Conservation (phyloP, 768 basidiomycete species). For the Suillus subalutaceus region DNA sequence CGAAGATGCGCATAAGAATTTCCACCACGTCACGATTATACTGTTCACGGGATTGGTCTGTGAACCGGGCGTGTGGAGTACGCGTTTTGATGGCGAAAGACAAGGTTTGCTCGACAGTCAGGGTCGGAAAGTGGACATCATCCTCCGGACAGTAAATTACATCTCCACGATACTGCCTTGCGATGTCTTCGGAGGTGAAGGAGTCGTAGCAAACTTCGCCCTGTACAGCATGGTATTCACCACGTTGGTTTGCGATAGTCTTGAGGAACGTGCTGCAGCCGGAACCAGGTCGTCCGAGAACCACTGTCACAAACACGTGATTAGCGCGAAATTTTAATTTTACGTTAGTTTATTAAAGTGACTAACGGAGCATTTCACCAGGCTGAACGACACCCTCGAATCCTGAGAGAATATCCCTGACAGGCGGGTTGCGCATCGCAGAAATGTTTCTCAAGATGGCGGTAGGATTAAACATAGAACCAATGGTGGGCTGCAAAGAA, state of each 20-base stretch:
- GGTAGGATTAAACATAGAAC: constrained; percentile 59
- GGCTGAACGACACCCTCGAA: constrained; percentile 61
- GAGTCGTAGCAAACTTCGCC: constrained; percentile 82
- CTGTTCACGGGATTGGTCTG: not conserved
- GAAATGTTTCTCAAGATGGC: constrained; percentile 47
- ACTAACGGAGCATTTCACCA: constrained; percentile 73
- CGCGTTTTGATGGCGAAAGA: constrained; percentile 72
- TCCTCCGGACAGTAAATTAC: constrained; percentile 64
- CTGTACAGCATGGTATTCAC: constrained; percentile 52
- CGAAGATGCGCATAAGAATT: constrained; percentile 70
- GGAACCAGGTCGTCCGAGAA: constrained; percentile 79
- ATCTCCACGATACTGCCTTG: constrained; percentile 75
- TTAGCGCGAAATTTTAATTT: not conserved
- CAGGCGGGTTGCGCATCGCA: constrained; percentile 57
- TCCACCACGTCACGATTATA: constrained; percentile 31
- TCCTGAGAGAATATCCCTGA: constrained; percentile 55
- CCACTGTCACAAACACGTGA: constrained; percentile 37
- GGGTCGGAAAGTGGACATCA: constrained; percentile 80
- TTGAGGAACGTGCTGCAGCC: constrained; percentile 90
- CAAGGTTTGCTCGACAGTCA: constrained; percentile 81
- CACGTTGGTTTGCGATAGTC: constrained; percentile 75
- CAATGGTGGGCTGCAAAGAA: constrained; percentile 59
- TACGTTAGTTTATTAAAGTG: not conserved
- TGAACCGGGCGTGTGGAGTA: constrained; percentile 33
- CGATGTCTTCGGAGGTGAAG: constrained; percentile 75